Base-by-base conservation (phyloP, 257 asterid species). In the Solanum etuberosum region DNA sequence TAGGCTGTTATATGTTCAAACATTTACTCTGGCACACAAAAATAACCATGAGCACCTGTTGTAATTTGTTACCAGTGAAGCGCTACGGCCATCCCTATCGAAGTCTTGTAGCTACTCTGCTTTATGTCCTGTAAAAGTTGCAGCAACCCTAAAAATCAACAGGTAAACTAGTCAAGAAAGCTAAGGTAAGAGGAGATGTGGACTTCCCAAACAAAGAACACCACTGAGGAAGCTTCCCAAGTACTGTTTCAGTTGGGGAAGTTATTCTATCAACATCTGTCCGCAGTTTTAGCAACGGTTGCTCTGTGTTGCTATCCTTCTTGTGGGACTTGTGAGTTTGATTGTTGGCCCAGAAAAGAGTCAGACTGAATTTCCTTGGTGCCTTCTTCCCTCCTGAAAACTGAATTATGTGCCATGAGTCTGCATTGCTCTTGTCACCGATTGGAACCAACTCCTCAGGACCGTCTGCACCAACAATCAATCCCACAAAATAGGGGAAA, bases 181-280 rank as follows among this genome's bases (percentile, higher is more conserved):
- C 93, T 83, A 95, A 88, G 40, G 94, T 94, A 73, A 88, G 88
- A 46, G 99, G 98, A 86, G 96, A 91, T 1, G 98, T 92, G 13
- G 98, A 96, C 90, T 96, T 96, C 59, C 99, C 98, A 5, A 94
- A 95, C 77, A 91, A 93, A 81, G 98, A 93, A 88, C 98, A 96
- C 99, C 99, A 95, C 9, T 86, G 32, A 25, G 99, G 99, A 83
- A 95, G 97, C 90, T 93, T 96, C 87, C 35, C 34, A 43, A 96
- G 92, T 48, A 95, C 90, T 21, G 34, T 88, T 61, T 86, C 82
- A 15, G 89, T 61, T 9, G 87, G 93, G n/a, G 95, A 96, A 15
- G 98, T 96, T 86, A 88, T 71, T 87, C 89, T 91, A 91, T 92
- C 93, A 3, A 94, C 91, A 63, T 96, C 98, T 27, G 99, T 94